Evolutionary conservation across 1,139 yeast species (phyloP), one percentile per base, ranked within the genome.

Genomic region (Kurtzmaniella natalensis): DNA sequence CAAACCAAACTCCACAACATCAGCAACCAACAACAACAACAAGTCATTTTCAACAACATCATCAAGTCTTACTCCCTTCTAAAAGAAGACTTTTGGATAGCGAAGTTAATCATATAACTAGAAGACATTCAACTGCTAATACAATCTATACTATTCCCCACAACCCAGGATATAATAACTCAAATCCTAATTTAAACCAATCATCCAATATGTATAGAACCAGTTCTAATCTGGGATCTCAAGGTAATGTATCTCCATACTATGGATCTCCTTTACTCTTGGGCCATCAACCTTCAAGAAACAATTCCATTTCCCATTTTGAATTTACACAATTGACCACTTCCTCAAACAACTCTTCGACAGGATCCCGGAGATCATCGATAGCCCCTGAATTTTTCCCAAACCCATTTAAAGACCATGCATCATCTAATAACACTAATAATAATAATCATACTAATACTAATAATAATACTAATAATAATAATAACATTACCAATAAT

Each of bases 351-450:
- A 48, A 47, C 32, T 48, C 60, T 1, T 52, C 57, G 7, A 40
- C 59, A 24, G 54, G 57, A 34, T 56, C 62, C 24, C 53, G 70
- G 43, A 53, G 69, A 30, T 23, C 36, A 8, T 59, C 66, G 6
- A 55, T 61, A 28, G 67, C 69, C 6, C 68, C 69, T 1, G 71
- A 65, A 35, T 57, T 61, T 34, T 65, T 64, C 49, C 70, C 71
- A 9, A 63, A 63, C 38, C 68, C 70, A 9, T 45, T 59, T 27
- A 53, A 48, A 28, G 56, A 52, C 5, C 25, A 36, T 11, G 32
- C 26, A 20, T 25, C 10, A 23, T 16, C 26, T 13, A 23, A 23
- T 13, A 23, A 13, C 8, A 34, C 27, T 22, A 25, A 26, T 19
- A 6, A n/a, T 21, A 26, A 26, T 21, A n/a, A 5, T 21, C 23